Evolutionary conservation across 257 asterid species (phyloP).

Genomic region (Galeopsis tetrahit): DNA sequence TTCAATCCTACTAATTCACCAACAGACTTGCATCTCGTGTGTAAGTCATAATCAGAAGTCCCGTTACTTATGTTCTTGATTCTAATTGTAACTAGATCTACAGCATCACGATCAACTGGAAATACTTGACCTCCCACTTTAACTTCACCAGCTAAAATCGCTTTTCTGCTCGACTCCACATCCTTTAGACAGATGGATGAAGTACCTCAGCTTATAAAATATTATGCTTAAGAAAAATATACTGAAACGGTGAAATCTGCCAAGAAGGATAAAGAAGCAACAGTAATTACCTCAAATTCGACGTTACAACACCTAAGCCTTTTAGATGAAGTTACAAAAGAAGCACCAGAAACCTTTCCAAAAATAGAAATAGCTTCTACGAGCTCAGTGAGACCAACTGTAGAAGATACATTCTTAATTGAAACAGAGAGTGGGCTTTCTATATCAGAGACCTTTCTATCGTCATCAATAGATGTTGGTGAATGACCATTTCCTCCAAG

Average conservation of each 20-base stretch:
- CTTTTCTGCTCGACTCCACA: constrained; percentile 46
- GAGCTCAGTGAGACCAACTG: constrained; percentile 41
- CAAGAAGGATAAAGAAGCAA: background rate
- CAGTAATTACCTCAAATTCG: constrained; percentile 45
- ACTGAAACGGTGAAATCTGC: background rate
- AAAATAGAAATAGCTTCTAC: constrained; percentile 49
- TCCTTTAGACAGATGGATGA: constrained; percentile 37
- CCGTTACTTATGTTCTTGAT: constrained; percentile 45
- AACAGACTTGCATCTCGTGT: constrained; percentile 44
- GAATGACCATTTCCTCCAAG: constrained; percentile 18
- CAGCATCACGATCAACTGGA: constrained; percentile 38
- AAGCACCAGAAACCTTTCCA: constrained; percentile 53
- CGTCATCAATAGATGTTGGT: constrained; percentile 23
- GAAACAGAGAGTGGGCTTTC: constrained; percentile 35
- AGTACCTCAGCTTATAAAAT: constrained; percentile 12
- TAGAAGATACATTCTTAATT: constrained; percentile 39
- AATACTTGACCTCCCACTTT: constrained; percentile 37
- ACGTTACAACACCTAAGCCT: constrained; percentile 42
- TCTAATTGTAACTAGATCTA: constrained; percentile 44
- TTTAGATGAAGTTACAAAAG: constrained; percentile 33
- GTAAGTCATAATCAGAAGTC: constrained; percentile 41
- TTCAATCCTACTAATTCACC: constrained; percentile 57
- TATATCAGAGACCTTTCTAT: constrained; percentile 24
- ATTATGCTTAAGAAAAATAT: constrained; percentile 11
- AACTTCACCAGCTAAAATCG: constrained; percentile 42